Evolutionary conservation across 2,329 filamentous ascomycete genomes (phyloP), one percentile per base, ranked within the genome.

Genomic region (Nothopassalora personata): DNA sequence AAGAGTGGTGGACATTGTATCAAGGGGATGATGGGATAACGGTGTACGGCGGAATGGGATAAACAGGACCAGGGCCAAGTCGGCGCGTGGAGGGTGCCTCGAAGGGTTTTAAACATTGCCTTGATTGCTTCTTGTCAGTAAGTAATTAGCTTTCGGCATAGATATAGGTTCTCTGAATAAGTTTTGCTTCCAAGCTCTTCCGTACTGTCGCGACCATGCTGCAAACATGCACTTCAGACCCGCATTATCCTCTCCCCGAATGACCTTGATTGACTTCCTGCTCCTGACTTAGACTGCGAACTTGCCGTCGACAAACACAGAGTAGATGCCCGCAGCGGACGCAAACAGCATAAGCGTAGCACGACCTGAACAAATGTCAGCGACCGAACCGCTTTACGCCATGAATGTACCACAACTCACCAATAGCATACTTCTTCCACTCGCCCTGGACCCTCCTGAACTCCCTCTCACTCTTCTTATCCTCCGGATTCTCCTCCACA

Each of bases 341-440:
- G 60, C 59, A 30, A 63, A 58, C 34, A 66, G 57, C 66, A 68
- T 68, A 39, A 68, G 64, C 34, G 59, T 39, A 54, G 66, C 67
- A 39, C 67, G 61, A 23, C 62, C 67, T 66, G 33, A 11, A 11
- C 15, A 31, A 19, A 56, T 23, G 43, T 65, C 30, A 65, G 61
- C 50, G 18, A 3, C 46, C 23, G n/a, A 13, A 34, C 33, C 9
- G 4, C 19, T 6, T 31, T 28, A 27, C 18, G 5, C 11, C 46
- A 39, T 9, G 19, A 57, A 18, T 18, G 15, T 19, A 34, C 18
- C 10, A 27, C 56, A 19, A 60, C 67, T 59, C 46, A 70, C 68
- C 67, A 53, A 66, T 64, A 50, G 70, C 70, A 51, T 65, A 34
- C 58, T 62, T 62, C 60, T 51, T 58, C 70, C 70, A 72, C 55